Base-by-base conservation (phyloP, 306 rosid species). In the Mimosa bimucronata region DNA sequence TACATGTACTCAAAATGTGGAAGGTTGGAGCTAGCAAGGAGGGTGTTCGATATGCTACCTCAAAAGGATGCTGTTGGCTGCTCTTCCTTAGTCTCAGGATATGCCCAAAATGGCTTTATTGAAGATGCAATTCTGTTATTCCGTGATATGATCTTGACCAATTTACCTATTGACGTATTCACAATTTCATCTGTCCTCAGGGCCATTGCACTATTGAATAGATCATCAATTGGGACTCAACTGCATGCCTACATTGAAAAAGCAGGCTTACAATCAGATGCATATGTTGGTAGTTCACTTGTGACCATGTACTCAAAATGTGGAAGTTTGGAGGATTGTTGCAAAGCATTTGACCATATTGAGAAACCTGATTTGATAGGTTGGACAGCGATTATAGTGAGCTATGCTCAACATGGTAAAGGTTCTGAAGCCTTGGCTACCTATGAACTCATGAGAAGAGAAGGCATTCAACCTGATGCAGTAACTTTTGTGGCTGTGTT, bases 371-470 rank as follows among this genome's bases (percentile, higher is more conserved):
- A 94, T 76, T 77, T 90, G 86, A 77, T 94, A 38, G 87, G 92
- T 69, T 88, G 92, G 98, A 94, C 95, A 4, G 74, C 93, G 26
- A 83, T 94, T 89, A 90, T 94, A 57, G 83, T 82, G 70, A 88
- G 94, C 90, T 90, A 88, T 86, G 97, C 94, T 74, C 89, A 85
- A 41, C 97, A 91, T 31, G 94, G 98, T 73, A 88, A 89, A 44
- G 57, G 95, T 15, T 61, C 78, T 48, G 92, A 90, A 65, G 98
- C 95, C 65, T 82, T 94, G 74, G 82, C 86, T 82, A 86, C 83
- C 42, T 89, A 88, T 73, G 90, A 94, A 73, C 88, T 83, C 38
- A 86, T 91, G 88, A 91, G 77, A 84, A 84, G 83, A 73, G 86
- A 87, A 82, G 97, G 95, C 44, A 66, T 94, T 69, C 79, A 77